Evolutionary conservation across 306 rosid genomes (phyloP).

Genomic region (Quercus dentata): DNA sequence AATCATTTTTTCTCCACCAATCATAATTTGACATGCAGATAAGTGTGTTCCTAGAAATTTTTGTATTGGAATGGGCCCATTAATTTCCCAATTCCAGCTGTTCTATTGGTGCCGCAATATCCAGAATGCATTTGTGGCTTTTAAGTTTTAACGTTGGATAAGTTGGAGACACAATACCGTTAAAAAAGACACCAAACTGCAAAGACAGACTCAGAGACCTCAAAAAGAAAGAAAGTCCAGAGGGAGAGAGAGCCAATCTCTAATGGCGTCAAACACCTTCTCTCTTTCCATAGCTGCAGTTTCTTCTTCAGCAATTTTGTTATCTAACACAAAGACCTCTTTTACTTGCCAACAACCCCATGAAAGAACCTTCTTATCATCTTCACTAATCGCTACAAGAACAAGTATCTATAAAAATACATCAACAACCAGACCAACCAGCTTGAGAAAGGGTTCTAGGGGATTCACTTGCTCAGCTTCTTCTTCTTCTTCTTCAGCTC

Average conservation of each 20-base stretch:
- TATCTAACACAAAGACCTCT: conserved; percentile 23
- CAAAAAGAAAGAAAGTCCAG: no score
- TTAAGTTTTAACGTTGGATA: conserved; percentile 12
- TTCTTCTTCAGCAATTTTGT: conserved; percentile 32
- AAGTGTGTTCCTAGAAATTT: no score
- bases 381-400: conserved; percentile 38
- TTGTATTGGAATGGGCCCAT: no score
- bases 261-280: conserved; percentile 52
- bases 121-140: not conserved
- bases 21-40: fast-evolving
- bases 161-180: conserved; percentile 13
- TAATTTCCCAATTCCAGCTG: no score
- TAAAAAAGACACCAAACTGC: not conserved
- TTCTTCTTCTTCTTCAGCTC: conserved; percentile 40
- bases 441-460: conserved; percentile 5
- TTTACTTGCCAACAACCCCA: conserved; percentile 32
- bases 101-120: no score
- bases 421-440: conserved; percentile 11
- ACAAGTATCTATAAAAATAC: conserved; percentile 16
- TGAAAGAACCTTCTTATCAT: conserved; percentile 29
- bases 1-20: fast-evolving
- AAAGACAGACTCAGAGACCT: not conserved
- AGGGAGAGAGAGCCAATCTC: conserved; percentile 3
- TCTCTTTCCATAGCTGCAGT: conserved; percentile 56
- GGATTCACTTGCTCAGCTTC: conserved; percentile 59